Evolutionary conservation across 2,329 filamentous ascomycete species (phyloP).

Genomic region (Boeremia lycopersici): DNA sequence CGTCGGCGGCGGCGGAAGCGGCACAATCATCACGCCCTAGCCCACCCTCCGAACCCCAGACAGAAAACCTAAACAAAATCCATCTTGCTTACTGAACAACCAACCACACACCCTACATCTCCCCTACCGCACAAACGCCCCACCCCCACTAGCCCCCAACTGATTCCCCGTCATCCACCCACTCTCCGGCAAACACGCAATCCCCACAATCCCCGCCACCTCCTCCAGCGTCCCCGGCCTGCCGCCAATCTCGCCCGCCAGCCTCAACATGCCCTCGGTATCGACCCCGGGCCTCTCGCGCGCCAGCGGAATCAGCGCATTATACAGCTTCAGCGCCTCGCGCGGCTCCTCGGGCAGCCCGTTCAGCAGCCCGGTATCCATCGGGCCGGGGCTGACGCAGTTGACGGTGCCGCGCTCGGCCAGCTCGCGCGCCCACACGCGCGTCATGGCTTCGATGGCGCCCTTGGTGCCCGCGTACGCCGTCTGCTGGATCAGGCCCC

Average conservation of each 20-base stretch:
- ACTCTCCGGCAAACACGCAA: slow-evolving; percentile 71
- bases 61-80: neutral
- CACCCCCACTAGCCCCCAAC: slow-evolving; percentile 76
- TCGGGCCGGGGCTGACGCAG: slow-evolving; percentile 65
- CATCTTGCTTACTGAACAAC: no score
- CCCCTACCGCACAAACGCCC: slow-evolving; percentile 64
- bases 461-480: slow-evolving; percentile 70
- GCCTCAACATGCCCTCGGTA: slow-evolving; percentile 62
- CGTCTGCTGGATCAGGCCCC: slow-evolving; percentile 61
- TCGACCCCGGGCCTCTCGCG: slow-evolving; percentile 18
- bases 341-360: slow-evolving; percentile 20
- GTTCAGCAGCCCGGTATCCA: slow-evolving; percentile 44
- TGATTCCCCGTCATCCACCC: slow-evolving; percentile 79
- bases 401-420: slow-evolving; percentile 65
- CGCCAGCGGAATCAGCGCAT: slow-evolving; percentile 21
- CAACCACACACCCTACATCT: no score
- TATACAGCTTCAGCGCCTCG: slow-evolving; percentile 19
- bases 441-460: slow-evolving; percentile 66
- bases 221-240: slow-evolving; percentile 66
- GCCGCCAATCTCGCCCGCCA: slow-evolving; percentile 59
- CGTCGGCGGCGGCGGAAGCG: slow-evolving; percentile 20
- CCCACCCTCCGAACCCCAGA: neutral
- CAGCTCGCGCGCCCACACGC: slow-evolving; percentile 66
- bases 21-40: neutral
- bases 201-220: slow-evolving; percentile 74